These are phyloP conservation scores for Massarina eburnea DNA, from an alignment of 2,329 filamentous ascomycete genomes.

Conservation along the genomic window DNA sequence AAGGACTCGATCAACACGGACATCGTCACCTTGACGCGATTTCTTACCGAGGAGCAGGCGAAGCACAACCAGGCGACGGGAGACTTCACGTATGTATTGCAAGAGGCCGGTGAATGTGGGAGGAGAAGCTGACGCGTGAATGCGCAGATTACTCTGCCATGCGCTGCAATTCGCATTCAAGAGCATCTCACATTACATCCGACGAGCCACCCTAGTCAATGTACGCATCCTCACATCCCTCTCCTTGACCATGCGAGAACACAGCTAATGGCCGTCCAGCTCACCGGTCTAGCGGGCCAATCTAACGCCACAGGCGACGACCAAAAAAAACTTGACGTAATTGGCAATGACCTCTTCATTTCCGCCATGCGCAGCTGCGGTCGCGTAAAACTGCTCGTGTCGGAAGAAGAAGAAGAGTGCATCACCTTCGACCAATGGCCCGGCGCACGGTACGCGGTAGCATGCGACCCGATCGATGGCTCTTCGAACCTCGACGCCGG, in stretches of 20 bases:
- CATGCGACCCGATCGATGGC: slow-evolving; percentile 97
- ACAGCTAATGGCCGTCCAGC: slow-evolving; percentile 48
- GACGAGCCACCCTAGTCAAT: slow-evolving; percentile 91
- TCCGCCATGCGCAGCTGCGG: slow-evolving; percentile 91
- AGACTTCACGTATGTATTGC: slow-evolving; percentile 83
- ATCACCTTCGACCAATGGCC: slow-evolving; percentile 81
- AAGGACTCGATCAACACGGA: slow-evolving; percentile 88
- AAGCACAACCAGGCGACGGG: slow-evolving; percentile 95
- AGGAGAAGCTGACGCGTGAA: slow-evolving; percentile 3
- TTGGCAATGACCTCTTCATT: slow-evolving; percentile 97
- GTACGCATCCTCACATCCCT: slow-evolving; percentile 24
- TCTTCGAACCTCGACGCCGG: slow-evolving; percentile 97
- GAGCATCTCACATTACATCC: slow-evolving; percentile 99
- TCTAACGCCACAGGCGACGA: slow-evolving; percentile 96
- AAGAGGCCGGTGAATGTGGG: background rate
- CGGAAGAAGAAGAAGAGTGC: slow-evolving; percentile 92
- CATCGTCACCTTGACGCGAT: slow-evolving; percentile 92
- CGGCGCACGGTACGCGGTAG: slow-evolving; percentile 83
- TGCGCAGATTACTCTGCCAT: slow-evolving; percentile 84
- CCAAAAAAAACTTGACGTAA: slow-evolving; percentile 99
- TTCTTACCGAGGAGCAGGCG: slow-evolving; percentile 91
- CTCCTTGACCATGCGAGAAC: background rate
- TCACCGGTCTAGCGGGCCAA: slow-evolving; percentile 91
- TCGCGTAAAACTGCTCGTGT: slow-evolving; percentile 90
- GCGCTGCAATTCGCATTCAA: slow-evolving; percentile 99